These are phyloP conservation scores for Daldinia loculata DNA, from an alignment of 495 filamentous ascomycete species.

Conservation along the genomic window DNA sequence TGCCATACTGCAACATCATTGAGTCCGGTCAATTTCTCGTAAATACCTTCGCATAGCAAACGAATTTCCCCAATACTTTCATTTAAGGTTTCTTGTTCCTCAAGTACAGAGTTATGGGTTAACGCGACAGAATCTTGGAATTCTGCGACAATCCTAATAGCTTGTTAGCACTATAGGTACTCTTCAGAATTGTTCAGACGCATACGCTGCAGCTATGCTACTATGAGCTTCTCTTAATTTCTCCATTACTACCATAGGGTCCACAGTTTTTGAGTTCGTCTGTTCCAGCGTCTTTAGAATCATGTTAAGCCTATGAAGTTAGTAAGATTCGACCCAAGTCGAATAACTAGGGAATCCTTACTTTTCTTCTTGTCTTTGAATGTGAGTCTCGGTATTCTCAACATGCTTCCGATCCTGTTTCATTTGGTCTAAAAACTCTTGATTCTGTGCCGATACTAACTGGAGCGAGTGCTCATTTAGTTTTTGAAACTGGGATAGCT, in stretches of 20 bases:
- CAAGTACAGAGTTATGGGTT: not conserved
- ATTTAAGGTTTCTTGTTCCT: constrained; percentile 5
- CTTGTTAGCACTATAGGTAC: not conserved
- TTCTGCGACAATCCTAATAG: constrained; percentile 13
- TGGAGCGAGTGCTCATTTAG: constrained; percentile 43
- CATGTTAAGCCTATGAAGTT: constrained; percentile 33
- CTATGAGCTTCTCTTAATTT: constrained; percentile 28
- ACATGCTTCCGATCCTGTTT: constrained; percentile 18
- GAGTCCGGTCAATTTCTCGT: not conserved
- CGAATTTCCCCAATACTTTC: constrained; percentile 21
- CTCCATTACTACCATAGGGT: constrained; percentile 15
- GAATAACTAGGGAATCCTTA: constrained; percentile 10
- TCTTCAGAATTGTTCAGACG: not conserved
- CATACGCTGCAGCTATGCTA: constrained; percentile 30
- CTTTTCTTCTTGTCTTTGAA: constrained; percentile 38
- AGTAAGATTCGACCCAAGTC: not conserved
- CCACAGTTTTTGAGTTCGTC: constrained; percentile 10
- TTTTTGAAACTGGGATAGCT: constrained; percentile 43
- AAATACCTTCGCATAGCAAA: constrained; percentile 20
- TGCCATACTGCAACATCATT: constrained; percentile 31
- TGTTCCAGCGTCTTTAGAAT: constrained; percentile 26
- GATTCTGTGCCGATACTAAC: constrained; percentile 40
- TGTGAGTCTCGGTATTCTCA: constrained; percentile 15
- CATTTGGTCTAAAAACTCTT: constrained; percentile 46
- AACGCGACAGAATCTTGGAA: constrained; percentile 11